These are phyloP conservation scores for Drechslerella coelobrocha DNA, from an alignment of 2,329 filamentous ascomycete species.

Conservation along the genomic window DNA sequence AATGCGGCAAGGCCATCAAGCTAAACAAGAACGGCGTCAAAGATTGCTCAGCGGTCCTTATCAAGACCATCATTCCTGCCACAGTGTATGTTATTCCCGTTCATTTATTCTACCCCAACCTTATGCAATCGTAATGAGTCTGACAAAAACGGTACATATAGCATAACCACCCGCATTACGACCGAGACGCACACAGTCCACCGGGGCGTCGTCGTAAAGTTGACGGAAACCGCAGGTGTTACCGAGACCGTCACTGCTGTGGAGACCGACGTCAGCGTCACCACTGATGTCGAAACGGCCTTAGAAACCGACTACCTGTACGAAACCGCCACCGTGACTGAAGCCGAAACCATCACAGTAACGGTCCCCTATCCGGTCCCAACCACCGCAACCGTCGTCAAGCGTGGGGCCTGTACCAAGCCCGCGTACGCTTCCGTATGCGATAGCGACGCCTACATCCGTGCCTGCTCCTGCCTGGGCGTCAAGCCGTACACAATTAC, in stretches of 20 bases:
- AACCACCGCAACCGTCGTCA: not conserved
- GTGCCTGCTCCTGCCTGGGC: constrained; percentile 41
- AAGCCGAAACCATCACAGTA: constrained; percentile 11
- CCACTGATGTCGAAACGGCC: constrained; percentile 23
- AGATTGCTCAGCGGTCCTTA: constrained; percentile 33
- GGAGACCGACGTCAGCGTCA: constrained; percentile 26
- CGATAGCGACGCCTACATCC: constrained; percentile 22
- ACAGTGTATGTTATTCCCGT: constrained; percentile 17
- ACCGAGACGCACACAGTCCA: constrained; percentile 11
- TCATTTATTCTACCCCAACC: not conserved
- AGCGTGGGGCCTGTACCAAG: constrained; percentile 5
- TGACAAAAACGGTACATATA: not conserved
- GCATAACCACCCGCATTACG: constrained; percentile 5
- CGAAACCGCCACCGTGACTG: constrained; percentile 7
- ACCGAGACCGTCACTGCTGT: constrained; percentile 15
- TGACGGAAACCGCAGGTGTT: constrained; percentile 20
- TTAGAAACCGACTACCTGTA: constrained; percentile 11
- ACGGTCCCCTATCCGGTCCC: constrained; percentile 13
- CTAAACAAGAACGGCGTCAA: constrained; percentile 24
- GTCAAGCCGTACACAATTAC: constrained; percentile 38
- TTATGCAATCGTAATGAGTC: not conserved
- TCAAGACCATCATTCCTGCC: constrained; percentile 25
- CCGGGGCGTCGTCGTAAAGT: not conserved
- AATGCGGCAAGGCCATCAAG: constrained; percentile 35
- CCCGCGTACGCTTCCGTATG: constrained; percentile 32